Evolutionary conservation across 768 basidiomycete species (phyloP), one percentile per base, ranked within the genome.

Genomic region (Tylopilus vinaceipallidus): DNA sequence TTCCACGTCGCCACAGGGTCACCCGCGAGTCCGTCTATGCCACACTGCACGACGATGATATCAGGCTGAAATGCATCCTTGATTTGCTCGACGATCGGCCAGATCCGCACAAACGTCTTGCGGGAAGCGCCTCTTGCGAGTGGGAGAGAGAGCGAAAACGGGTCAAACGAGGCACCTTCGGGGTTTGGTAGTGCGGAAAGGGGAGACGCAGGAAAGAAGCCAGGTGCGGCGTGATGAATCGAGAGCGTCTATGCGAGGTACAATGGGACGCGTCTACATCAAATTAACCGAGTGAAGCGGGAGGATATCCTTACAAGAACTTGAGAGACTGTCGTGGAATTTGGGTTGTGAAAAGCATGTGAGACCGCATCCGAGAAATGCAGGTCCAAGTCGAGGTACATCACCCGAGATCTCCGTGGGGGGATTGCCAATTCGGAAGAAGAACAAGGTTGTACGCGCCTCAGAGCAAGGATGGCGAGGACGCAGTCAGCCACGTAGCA

Each of bases 401-500:
- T 83, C 11, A 94, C 76, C 3, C 88, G 80, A 1, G 80, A 74
- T 53, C 76, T 78, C 47, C 69, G 63, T 26, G 51, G 42, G 16
- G 63, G 36, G n/a, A 60, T 23, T n/a, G n/a, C n/a, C 17, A 29
- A 29, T 29, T 29, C 27, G 12, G 46, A 20, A 38, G 50, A 45
- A 42, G 59, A 47, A 27, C 30, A 46, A 44, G 63, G 54, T 1
- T 59, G 55, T 6, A 70, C 52, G 17, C 75, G 75, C 55, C 80
- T 83, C 36, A 97, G 76, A 4, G 78, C 72, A 49, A 95, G 77
- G 50, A 97, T 83, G 1, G 86, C 86, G 2, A 98, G 77, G 10
- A 93, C 79, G 47, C 87, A 84, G 63, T 98, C 95, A 2, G 91
- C 88, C 19, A 98, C 88, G 63, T 97, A 98, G 73, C 95, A 98